Base-by-base conservation (phyloP, 2,329 filamentous ascomycete species). In the Orbilia oligospora region DNA sequence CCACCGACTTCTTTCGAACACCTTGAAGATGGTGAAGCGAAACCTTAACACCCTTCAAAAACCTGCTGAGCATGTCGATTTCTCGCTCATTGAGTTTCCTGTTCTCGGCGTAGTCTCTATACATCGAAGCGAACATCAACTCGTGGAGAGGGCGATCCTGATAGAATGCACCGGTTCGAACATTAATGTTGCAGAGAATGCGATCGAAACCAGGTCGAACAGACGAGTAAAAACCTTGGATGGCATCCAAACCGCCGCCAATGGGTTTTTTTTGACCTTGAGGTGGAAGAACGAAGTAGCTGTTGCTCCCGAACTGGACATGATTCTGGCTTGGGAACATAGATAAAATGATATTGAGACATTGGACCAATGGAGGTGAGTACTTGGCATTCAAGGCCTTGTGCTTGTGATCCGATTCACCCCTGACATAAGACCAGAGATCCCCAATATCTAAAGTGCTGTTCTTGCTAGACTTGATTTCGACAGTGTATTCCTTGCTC, bases 151-250 rank as follows among this genome's bases (percentile, higher is more conserved):
- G 73, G 5, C 61, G 58, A 16, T 77, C 67, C 81, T 88, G 85
- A 83, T 89, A 89, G 81, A 90, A 91, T 0, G 89, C 89, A 1
- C 87, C 86, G 64, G 88, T 88, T 9, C 89, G 88, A 38, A 91
- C 89, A 71, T 91, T 90, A 4, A 91, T 85, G 70, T 92, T 92
- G 22, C 91, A 83, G 0, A 91, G 82, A 4, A 91, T 84, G 3
- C 89, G 86, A 44, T 86, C 87, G 10, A 89, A 88, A 1, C 89
- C 87, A 1, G 89, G 87, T 5, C 90, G 88, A 38, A 90, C 88
- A 81, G 89, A 91, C 10, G 89, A 85, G 81, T 88, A 91, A 83
- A 88, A 91, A 0, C 90, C 90, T 49, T 89, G 86, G 3, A 90
- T 83, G 1, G 89, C 89, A 64, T 88, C 85, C 0, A 91, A 84